Percentiles rank a stretch among this genome's conserved stretches.
phyloP scores from a whole-genome alignment of 169 alveolate genomes.

The Plasmodium gallinaceum region DNA sequence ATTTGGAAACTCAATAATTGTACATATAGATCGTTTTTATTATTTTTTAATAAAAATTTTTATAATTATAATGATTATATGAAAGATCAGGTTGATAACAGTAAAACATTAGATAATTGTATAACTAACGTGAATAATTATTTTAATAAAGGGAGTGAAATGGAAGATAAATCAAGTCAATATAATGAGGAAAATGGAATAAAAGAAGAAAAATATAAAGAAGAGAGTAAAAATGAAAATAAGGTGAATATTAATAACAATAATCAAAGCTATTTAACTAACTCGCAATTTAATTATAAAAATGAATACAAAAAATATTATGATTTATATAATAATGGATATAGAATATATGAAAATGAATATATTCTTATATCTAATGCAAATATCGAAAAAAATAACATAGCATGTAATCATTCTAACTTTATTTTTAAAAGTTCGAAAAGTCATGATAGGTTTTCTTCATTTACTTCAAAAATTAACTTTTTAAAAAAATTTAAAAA shows the following conservation, averaged over 20 bases:
- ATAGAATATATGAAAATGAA: conserved; percentile 22
- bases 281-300: not conserved
- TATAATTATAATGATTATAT: conserved; percentile 24
- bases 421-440: conserved; percentile 47
- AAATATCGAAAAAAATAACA: conserved; percentile 20
- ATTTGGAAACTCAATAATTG: conserved; percentile 55
- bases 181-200: not conserved
- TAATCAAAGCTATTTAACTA: not conserved
- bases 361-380: conserved; percentile 11
- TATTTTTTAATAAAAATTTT: conserved; percentile 37
- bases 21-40: conserved; percentile 42
- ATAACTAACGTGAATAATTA: not conserved
- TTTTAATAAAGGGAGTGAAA: not conserved
- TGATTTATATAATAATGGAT: conserved; percentile 36
- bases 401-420: conserved; percentile 37
- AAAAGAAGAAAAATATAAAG: not conserved
- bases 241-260: not conserved
- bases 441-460: conserved; percentile 24
- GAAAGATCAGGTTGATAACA: conserved; percentile 10
- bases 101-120: not conserved
- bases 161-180: not conserved
- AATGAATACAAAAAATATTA: conserved; percentile 32
- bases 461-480: conserved; percentile 33
- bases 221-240: not conserved
- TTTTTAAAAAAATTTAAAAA: conserved; percentile 38